A percentile compares a stretch with the other conserved stretches of the same genome.
phyloP scores from a whole-genome alignment of 768 basidiomycete species.

The Hortiboletus flavorubellus region DNA sequence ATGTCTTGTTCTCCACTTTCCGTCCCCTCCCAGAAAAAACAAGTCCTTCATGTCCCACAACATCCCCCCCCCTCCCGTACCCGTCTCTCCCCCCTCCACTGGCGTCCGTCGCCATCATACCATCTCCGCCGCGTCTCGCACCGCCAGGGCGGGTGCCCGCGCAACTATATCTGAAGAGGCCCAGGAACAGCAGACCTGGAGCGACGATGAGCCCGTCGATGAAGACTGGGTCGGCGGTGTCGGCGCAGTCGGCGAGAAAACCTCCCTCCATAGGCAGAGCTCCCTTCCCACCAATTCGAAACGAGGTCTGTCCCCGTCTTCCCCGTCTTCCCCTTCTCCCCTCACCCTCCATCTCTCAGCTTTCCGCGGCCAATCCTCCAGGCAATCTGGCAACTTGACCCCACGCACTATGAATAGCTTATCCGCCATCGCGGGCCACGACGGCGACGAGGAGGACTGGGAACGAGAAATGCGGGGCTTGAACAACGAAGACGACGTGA shows the following conservation, averaged over 20 bases:
- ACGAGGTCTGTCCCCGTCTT: slow-evolving; percentile 47
- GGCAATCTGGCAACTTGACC: slow-evolving; percentile 56
- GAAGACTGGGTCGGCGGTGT: slow-evolving; percentile 80
- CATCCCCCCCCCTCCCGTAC: slow-evolving; percentile 41
- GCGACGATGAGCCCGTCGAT: slow-evolving; percentile 75
- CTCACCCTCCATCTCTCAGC: slow-evolving; percentile 34
- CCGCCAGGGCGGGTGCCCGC: slow-evolving; percentile 56
- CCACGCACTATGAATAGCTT: slow-evolving; percentile 79
- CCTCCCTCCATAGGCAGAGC: slow-evolving; percentile 73
- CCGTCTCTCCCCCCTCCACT: slow-evolving; percentile 35
- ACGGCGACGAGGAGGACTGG: slow-evolving; percentile 89
- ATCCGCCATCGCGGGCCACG: slow-evolving; percentile 80
- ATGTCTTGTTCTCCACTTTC: neutral
- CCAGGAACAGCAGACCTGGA: slow-evolving; percentile 55
- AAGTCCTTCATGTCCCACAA: slow-evolving; percentile 36
- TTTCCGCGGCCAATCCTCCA: slow-evolving; percentile 49
- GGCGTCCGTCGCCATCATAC: slow-evolving; percentile 82
- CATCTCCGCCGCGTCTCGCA: slow-evolving; percentile 71
- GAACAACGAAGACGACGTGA: slow-evolving; percentile 66
- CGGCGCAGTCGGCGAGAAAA: slow-evolving; percentile 81
- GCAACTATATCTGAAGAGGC: slow-evolving; percentile 67
- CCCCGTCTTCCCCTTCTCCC: neutral
- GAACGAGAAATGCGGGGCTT: slow-evolving; percentile 60
- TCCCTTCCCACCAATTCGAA: slow-evolving; percentile 81
- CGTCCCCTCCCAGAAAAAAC: neutral